Conservation (phyloP, 2,329 filamentous ascomycete species). For the Neobulgaria alba region DNA sequence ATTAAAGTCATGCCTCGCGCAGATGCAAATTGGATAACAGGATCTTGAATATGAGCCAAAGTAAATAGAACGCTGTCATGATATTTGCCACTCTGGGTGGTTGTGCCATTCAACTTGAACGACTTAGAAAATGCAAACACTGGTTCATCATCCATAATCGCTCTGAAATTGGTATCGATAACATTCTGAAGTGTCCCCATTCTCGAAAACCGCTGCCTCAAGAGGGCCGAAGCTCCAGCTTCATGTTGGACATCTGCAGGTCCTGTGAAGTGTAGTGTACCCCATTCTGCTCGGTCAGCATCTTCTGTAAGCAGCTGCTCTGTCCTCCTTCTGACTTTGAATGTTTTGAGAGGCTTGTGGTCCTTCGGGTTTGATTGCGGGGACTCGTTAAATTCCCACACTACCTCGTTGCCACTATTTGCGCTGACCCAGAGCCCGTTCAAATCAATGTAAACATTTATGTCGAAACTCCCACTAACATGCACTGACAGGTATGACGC, state of each 20-base stretch:
- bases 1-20: conserved; percentile 68
- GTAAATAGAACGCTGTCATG: conserved; percentile 61
- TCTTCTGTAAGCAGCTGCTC: conserved; percentile 69
- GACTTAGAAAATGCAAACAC: conserved; percentile 71
- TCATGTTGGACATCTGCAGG: conserved; percentile 61
- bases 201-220: conserved; percentile 62
- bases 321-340: conserved; percentile 49
- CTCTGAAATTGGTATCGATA: conserved; percentile 57
- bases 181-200: conserved; percentile 57
- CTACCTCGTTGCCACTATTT: conserved; percentile 57
- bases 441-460: conserved; percentile 58
- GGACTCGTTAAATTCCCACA: conserved; percentile 53
- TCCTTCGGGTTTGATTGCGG: conserved; percentile 7
- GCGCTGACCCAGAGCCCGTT: conserved; percentile 80
- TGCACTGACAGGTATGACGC: conserved; percentile 68
- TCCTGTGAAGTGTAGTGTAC: conserved; percentile 67
- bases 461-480: conserved; percentile 56
- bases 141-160: conserved; percentile 69
- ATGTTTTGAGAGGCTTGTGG: conserved; percentile 46
- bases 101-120: conserved; percentile 40
- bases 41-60: conserved; percentile 67
- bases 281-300: conserved; percentile 74
- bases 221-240: conserved; percentile 55
- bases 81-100: conserved; percentile 14
- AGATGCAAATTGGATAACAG: conserved; percentile 71